phyloP scores from a whole-genome alignment of 495 filamentous ascomycete species.

The Amphirosellinia nigrospora region DNA sequence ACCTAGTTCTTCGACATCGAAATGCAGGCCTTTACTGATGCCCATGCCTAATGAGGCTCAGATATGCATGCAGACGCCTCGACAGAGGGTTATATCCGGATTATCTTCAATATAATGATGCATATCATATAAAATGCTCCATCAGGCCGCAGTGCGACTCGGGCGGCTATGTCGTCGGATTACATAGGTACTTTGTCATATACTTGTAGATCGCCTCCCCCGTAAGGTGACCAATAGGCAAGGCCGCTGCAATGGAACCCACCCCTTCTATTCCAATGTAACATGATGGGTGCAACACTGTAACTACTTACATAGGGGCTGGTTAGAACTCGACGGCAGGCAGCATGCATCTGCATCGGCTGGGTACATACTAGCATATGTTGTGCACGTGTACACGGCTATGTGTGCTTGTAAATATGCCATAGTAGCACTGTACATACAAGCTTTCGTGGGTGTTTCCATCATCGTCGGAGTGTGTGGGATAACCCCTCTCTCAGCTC shows the following conservation, averaged over 20 bases:
- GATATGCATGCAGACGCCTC: not conserved
- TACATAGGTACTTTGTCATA: too few relatives aligned
- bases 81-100: not conserved
- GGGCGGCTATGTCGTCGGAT: not conserved
- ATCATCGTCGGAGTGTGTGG: not conserved
- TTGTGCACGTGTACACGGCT: not conserved
- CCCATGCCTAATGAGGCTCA: not conserved
- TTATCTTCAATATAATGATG: not conserved
- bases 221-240: constrained; percentile 20
- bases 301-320: constrained; percentile 24
- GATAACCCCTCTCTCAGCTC: not conserved
- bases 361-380: not conserved
- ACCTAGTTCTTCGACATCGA: not conserved
- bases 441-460: not conserved
- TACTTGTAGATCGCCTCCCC: too few relatives aligned
- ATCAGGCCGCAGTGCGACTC: not conserved
- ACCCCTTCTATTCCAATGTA: constrained; percentile 10
- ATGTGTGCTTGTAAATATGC: not conserved
- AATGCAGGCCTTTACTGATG: not conserved
- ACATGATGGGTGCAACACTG: too few relatives aligned
- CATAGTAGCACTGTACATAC: not conserved
- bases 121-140: not conserved
- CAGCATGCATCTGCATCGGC: not conserved
- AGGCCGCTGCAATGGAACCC: constrained; percentile 12
- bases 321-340: not conserved